A percentile compares a stretch with the other conserved stretches of the same genome.
Evolutionary conservation across 108 stramenopile genomes (phyloP).

Genomic region (Aurantiochytrium sp.): DNA sequence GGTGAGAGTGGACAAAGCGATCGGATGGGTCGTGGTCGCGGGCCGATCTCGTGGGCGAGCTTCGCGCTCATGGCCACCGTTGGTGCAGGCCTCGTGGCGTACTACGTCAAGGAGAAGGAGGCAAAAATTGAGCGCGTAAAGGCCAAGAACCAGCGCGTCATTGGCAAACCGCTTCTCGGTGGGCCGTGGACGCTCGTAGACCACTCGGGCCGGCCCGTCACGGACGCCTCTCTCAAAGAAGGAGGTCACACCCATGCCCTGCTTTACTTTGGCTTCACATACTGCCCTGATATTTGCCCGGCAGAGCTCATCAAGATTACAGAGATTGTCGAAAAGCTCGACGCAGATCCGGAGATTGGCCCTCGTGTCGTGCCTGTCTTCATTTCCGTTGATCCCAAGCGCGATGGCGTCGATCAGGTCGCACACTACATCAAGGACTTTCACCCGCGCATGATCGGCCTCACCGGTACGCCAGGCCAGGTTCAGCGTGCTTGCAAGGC

Average conservation of each 20-base stretch:
- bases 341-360: conserved; percentile 30
- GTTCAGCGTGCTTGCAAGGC: conserved; percentile 87
- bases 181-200: conserved; percentile 55
- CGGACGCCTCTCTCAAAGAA: conserved; percentile 41
- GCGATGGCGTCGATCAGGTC: conserved; percentile 87
- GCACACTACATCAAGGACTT: conserved; percentile 87
- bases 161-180: conserved; percentile 52
- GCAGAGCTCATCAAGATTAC: conserved; percentile 96
- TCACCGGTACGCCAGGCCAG: conserved; percentile 80
- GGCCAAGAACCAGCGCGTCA: background rate
- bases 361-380: conserved; percentile 62
- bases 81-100: background rate
- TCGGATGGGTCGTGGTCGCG: background rate
- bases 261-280: conserved; percentile 98
- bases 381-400: conserved; percentile 90
- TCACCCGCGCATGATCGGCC: conserved; percentile 74
- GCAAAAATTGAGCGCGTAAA: background rate
- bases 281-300: conserved; percentile 99
- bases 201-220: conserved; percentile 44
- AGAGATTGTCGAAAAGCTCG: conserved; percentile 76
- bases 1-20: too few relatives aligned
- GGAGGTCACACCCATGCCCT: conserved; percentile 41
- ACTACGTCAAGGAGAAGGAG: background rate
- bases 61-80: background rate
- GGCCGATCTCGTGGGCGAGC: conserved; percentile 22